These are phyloP conservation scores for Metarhizium sp. DNA, from an alignment of 2,329 filamentous ascomycete species.

Conservation along the genomic window DNA sequence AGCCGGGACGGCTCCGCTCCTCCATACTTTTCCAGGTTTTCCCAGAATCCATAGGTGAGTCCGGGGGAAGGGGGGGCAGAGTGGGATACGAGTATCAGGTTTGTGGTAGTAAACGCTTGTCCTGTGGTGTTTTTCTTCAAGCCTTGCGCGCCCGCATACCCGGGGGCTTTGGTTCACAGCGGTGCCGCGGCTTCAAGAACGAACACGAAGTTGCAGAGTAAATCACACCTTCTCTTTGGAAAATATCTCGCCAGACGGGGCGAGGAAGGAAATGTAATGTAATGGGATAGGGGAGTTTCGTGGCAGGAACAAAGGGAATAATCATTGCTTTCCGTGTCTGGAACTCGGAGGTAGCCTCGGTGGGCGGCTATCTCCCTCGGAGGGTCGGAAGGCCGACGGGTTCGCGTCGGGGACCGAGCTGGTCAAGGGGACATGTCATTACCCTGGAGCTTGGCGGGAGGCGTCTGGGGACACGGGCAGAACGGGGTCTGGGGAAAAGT, in stretches of 20 bases:
- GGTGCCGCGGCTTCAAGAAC: too few species aligned
- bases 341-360: slow-evolving; percentile 6
- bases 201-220: too few species aligned
- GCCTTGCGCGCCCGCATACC: neutral
- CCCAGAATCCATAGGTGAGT: neutral
- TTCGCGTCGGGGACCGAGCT: slow-evolving; percentile 3
- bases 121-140: neutral
- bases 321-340: too few species aligned
- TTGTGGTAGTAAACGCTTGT: too few species aligned
- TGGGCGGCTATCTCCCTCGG: slow-evolving; percentile 3
- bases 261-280: neutral
- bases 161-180: too few species aligned
- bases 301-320: neutral
- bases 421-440: neutral
- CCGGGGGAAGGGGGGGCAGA: neutral
- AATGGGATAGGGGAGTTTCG: neutral
- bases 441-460: too few species aligned
- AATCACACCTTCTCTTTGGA: too few species aligned
- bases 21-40: neutral
- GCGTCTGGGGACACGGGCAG: too few species aligned
- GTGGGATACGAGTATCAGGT: neutral
- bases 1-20: neutral
- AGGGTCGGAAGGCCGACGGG: neutral
- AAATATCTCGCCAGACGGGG: too few species aligned
- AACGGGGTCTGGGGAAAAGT: too few species aligned